Conservation (phyloP, 345 rosid genomes). For the Euphorbia lathyris region DNA sequence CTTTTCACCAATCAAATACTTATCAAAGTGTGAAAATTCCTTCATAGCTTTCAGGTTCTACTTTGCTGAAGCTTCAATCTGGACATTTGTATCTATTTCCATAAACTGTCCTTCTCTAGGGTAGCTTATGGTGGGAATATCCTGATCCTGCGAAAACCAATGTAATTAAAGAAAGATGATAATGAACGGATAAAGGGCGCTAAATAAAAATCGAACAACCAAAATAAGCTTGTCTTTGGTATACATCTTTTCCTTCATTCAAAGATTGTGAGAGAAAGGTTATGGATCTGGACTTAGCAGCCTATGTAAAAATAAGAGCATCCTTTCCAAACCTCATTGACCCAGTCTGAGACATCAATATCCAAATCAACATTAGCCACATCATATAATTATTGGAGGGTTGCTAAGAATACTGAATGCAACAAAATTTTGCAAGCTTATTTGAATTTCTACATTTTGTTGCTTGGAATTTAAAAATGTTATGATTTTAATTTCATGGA, state of each 20-base stretch:
- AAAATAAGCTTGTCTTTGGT: not conserved
- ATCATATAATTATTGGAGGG: not conserved
- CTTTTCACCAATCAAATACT: conserved; percentile 40
- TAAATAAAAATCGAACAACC: not conserved
- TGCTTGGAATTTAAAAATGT: no score
- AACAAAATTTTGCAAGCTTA: not conserved
- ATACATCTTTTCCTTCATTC: conserved; percentile 38
- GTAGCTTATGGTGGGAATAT: conserved; percentile 40
- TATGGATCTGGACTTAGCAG: conserved; percentile 34
- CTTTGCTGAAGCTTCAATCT: conserved; percentile 32
- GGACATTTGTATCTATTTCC: conserved; percentile 27
- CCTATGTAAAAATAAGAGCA: conserved; percentile 37
- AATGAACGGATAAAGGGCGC: not conserved
- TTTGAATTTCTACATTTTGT: no score
- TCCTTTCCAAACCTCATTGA: conserved; percentile 40
- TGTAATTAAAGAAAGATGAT: no score
- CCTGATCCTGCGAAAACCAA: conserved; percentile 26
- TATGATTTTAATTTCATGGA: no score
- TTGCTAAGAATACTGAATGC: not conserved
- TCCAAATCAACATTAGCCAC: conserved; percentile 12
- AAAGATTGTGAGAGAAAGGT: conserved; percentile 40
- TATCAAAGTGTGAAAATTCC: conserved; percentile 36
- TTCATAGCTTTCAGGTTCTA: conserved; percentile 29
- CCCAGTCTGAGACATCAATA: conserved; percentile 27
- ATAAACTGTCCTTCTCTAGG: conserved; percentile 29